phyloP scores from a whole-genome alignment of 2,329 filamentous ascomycete species.

The Colletotrichum destructivum region DNA sequence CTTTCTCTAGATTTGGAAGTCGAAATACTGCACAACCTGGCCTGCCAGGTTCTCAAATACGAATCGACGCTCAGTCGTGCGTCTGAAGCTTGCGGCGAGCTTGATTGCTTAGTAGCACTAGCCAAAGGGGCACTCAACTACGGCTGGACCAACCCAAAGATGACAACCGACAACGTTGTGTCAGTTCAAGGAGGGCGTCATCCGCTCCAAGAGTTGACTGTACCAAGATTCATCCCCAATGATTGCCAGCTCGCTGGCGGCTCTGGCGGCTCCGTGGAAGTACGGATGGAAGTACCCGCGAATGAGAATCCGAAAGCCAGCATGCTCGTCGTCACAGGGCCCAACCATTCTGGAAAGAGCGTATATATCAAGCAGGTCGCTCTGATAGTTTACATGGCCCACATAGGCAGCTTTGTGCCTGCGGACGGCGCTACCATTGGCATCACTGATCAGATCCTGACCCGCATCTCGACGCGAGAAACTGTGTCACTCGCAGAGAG shows the following conservation, averaged over 20 bases:
- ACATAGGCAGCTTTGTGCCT: slow-evolving; percentile 93
- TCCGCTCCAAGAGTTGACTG: slow-evolving; percentile 86
- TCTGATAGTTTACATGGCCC: slow-evolving; percentile 91
- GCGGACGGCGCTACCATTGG: slow-evolving; percentile 84
- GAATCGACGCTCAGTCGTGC: slow-evolving; percentile 76
- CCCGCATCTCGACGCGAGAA: slow-evolving; percentile 83
- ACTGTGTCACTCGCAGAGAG: slow-evolving; percentile 73
- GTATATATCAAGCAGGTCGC: slow-evolving; percentile 95
- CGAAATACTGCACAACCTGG: slow-evolving; percentile 85
- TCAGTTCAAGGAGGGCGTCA: slow-evolving; percentile 86
- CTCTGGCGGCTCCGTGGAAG: slow-evolving; percentile 47
- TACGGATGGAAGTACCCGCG: slow-evolving; percentile 39
- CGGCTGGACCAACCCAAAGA: slow-evolving; percentile 76
- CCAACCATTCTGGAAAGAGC: slow-evolving; percentile 97
- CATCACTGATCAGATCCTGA: slow-evolving; percentile 92
- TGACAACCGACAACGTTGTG: slow-evolving; percentile 80
- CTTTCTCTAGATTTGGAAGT: slow-evolving; percentile 81
- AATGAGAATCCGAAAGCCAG: slow-evolving; percentile 54
- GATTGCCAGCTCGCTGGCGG: slow-evolving; percentile 80
- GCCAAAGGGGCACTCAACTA: slow-evolving; percentile 83
- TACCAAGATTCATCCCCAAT: slow-evolving; percentile 87
- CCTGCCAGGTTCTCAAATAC: slow-evolving; percentile 78
- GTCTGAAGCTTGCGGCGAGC: slow-evolving; percentile 88
- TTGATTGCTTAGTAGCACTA: slow-evolving; percentile 88
- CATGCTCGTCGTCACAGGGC: slow-evolving; percentile 88